Evolutionary conservation across 371 early-diverging fungal species (phyloP), one percentile per base, ranked within the genome.

Genomic region (Zychaea mexicana): DNA sequence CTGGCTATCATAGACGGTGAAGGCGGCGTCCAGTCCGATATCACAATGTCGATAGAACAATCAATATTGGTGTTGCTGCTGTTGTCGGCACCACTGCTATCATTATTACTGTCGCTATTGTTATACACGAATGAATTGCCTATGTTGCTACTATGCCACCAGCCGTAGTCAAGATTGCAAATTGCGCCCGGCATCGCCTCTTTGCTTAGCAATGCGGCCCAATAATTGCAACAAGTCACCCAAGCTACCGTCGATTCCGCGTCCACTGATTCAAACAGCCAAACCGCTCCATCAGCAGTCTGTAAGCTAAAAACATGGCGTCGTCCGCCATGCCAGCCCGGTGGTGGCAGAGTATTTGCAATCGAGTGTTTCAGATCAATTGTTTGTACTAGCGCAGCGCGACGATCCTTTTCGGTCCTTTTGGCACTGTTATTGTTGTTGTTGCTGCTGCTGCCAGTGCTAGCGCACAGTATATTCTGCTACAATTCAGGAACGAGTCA

Each of bases 111-210:
- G 4, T 42, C 42, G 15, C 13, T 42, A 42, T 42, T 12, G 17
- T 10, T 36, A 10, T 36, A 10, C 2, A 0, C 36, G 15, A 1
- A n/a, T n/a, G n/a, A n/a, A n/a, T n/a, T n/a, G n/a, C n/a, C n/a
- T n/a, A n/a, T 12, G 42, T 42, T 15, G 42, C n/a, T 15, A 36
- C 36, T 10, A 15, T 58, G n/a, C n/a, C n/a, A n/a, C 78, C 78
- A 77, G 0, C 78, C 78, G 56, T 74, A 77, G 32, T 77, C 75
- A 45, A 74, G 52, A 19, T 74, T 77, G n/a, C 66, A 60, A 13
- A 77, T 55, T 0, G 70, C 78, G 26, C 75, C 78, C 17, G 39
- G 60, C 19, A 74, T 39, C 5, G 75, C 60, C 27, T 68, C 68
- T 42, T 74, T 74, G 36, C 72, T 74, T 17, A 69, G 63, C 13